These are phyloP conservation scores for Pistacia integerrima DNA, from an alignment of 345 rosid species.

Conservation along the genomic window DNA sequence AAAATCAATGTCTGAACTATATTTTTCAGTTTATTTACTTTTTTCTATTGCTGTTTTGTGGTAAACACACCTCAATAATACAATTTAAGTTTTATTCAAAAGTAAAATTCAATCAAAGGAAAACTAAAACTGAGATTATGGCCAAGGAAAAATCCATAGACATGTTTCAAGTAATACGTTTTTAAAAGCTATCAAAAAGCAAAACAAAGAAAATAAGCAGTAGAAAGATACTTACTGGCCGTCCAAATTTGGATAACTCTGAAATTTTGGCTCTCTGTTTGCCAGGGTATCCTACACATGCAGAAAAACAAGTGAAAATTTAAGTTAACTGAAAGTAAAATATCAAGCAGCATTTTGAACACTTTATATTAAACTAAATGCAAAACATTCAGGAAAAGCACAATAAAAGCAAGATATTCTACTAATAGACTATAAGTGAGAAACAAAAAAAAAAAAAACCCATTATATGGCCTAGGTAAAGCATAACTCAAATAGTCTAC, in stretches of 20 bases:
- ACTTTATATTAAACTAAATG: neutral
- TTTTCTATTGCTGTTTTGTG: neutral
- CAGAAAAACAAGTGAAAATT: slow-evolving; percentile 14
- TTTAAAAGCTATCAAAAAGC: neutral
- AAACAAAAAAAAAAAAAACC: neutral
- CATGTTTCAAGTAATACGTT: neutral
- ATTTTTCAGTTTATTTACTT: neutral
- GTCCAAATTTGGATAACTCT: slow-evolving; percentile 84
- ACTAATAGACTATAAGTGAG: neutral
- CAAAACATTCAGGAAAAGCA: neutral
- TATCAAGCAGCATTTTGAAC: neutral
- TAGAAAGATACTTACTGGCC: slow-evolving; percentile 65
- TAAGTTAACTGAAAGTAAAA: neutral
- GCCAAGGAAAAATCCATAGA: neutral
- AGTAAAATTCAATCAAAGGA: slow-evolving; percentile 1
- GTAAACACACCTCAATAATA: neutral
- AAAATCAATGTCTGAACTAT: neutral
- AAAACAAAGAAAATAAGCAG: slow-evolving; percentile 1
- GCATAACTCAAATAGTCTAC: neutral
- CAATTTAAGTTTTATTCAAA: neutral
- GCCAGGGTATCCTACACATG: slow-evolving; percentile 69
- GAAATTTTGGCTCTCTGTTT: slow-evolving; percentile 79
- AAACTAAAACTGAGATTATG: neutral
- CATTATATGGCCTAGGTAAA: neutral
- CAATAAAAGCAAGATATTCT: neutral